Evolutionary conservation across 208 protist genomes (phyloP).

Genomic region (Leishmania gerbilli): DNA sequence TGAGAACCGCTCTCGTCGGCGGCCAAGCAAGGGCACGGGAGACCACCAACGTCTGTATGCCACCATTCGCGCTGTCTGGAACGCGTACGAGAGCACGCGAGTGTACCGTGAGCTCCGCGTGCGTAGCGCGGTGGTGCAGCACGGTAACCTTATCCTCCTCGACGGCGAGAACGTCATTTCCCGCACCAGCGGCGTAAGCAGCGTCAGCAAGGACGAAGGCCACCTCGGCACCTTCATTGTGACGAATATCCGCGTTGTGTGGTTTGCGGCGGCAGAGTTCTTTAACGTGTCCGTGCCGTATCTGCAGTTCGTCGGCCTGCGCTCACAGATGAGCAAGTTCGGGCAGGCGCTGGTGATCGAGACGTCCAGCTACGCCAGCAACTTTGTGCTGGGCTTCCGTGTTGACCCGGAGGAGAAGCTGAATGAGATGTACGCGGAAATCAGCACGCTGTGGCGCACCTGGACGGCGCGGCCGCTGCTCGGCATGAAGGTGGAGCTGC

Average conservation of each 20-base stretch:
- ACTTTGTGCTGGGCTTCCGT: slow-evolving; percentile 90
- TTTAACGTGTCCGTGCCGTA: slow-evolving; percentile 98
- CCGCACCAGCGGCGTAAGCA: slow-evolving; percentile 85
- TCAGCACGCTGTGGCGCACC: slow-evolving; percentile 78
- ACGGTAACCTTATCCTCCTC: slow-evolving; percentile 88
- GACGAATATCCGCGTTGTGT: slow-evolving; percentile 96
- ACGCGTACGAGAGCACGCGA: slow-evolving; percentile 94
- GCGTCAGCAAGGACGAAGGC: slow-evolving; percentile 92
- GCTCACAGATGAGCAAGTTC: slow-evolving; percentile 80
- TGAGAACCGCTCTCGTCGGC: background rate
- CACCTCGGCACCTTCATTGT: slow-evolving; percentile 93
- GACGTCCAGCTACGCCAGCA: slow-evolving; percentile 61
- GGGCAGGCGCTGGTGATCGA: slow-evolving; percentile 85
- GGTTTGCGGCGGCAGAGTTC: slow-evolving; percentile 89
- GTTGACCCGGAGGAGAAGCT: slow-evolving; percentile 78
- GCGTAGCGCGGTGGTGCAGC: slow-evolving; percentile 85
- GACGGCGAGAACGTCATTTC: slow-evolving; percentile 88
- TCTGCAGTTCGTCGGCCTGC: slow-evolving; percentile 85
- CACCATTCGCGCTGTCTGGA: slow-evolving; percentile 52
- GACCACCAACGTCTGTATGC: slow-evolving; percentile 19
- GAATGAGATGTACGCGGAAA: slow-evolving; percentile 77
- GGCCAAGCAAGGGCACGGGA: background rate
- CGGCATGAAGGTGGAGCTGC: slow-evolving; percentile 62
- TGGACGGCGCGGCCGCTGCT: slow-evolving; percentile 83
- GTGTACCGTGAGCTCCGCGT: slow-evolving; percentile 96